A percentile compares a stretch with the other conserved stretches of the same genome.
Evolutionary conservation across 768 basidiomycete species (phyloP).

Genomic region (Strobilomyces confusus): DNA sequence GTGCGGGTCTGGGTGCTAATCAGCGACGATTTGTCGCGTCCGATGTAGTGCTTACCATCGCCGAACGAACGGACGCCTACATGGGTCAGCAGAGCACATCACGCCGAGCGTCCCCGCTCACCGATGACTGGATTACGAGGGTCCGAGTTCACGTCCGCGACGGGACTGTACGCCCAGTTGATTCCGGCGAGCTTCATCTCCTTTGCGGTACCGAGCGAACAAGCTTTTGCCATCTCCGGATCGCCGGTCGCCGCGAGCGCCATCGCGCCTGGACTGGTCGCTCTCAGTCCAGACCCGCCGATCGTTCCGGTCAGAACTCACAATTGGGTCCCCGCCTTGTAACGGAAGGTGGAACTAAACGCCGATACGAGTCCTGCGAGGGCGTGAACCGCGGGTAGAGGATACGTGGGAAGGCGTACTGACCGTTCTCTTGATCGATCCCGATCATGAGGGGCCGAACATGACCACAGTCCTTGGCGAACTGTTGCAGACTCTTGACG

Average conservation of each 20-base stretch:
- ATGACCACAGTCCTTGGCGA: slow-evolving; percentile 59
- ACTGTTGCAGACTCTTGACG: slow-evolving; percentile 45
- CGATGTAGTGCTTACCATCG: slow-evolving; percentile 41
- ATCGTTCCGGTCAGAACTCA: slow-evolving; percentile 30
- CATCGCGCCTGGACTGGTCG: slow-evolving; percentile 67
- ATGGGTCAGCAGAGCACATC: neutral
- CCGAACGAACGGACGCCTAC: slow-evolving; percentile 68
- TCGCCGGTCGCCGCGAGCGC: slow-evolving; percentile 56
- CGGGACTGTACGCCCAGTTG: slow-evolving; percentile 70
- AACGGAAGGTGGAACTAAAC: slow-evolving; percentile 43
- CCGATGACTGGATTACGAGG: slow-evolving; percentile 69
- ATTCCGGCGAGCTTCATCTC: slow-evolving; percentile 62
- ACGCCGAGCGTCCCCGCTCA: slow-evolving; percentile 22
- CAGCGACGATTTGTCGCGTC: neutral
- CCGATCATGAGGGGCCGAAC: slow-evolving; percentile 56
- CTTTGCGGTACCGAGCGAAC: slow-evolving; percentile 47
- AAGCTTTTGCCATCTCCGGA: slow-evolving; percentile 39
- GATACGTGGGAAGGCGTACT: neutral
- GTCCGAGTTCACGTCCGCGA: slow-evolving; percentile 72
- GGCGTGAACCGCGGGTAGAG: neutral
- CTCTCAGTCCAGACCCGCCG: neutral
- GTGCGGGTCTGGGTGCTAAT: slow-evolving; percentile 41
- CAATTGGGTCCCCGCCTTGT: slow-evolving; percentile 63
- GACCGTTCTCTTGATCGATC: slow-evolving; percentile 76
- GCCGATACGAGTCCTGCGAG: slow-evolving; percentile 62